Conservation (phyloP, 306 rosid species). For the Vachellia pachyceras region DNA sequence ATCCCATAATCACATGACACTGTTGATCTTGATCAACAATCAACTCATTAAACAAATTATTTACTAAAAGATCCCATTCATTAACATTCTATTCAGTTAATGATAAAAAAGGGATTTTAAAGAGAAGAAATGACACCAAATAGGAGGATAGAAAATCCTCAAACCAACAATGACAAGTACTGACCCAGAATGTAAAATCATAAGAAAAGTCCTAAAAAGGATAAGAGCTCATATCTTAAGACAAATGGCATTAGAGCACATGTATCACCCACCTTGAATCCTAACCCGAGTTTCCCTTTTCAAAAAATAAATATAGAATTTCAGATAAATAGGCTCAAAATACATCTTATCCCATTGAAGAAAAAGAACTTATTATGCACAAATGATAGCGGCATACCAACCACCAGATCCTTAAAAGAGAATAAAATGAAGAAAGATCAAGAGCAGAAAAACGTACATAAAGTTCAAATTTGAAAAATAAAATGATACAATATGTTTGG, state of each 20-base stretch:
- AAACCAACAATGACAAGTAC: neutral
- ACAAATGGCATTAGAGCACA: neutral
- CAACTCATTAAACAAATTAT: neutral
- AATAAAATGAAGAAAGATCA: neutral
- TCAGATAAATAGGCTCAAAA: neutral
- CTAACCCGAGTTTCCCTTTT: neutral
- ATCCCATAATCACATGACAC: neutral
- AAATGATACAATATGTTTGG: neutral
- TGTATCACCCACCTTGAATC: neutral
- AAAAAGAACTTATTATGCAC: neutral
- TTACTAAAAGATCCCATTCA: neutral
- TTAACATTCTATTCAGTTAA: neutral
- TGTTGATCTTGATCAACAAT: neutral
- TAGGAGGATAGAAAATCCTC: neutral
- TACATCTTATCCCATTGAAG: neutral
- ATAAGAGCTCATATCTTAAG: neutral
- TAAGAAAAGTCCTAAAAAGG: neutral
- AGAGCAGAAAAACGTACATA: neutral
- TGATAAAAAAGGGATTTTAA: neutral
- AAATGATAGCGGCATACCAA: neutral
- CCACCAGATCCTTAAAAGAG: neutral
- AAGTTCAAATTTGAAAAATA: neutral
- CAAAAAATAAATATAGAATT: neutral
- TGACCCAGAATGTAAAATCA: neutral
- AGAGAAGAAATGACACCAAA: neutral